Evolutionary conservation across 768 basidiomycete genomes (phyloP), one percentile per base, ranked within the genome.

Genomic region (Leccinum pellstonianum): DNA sequence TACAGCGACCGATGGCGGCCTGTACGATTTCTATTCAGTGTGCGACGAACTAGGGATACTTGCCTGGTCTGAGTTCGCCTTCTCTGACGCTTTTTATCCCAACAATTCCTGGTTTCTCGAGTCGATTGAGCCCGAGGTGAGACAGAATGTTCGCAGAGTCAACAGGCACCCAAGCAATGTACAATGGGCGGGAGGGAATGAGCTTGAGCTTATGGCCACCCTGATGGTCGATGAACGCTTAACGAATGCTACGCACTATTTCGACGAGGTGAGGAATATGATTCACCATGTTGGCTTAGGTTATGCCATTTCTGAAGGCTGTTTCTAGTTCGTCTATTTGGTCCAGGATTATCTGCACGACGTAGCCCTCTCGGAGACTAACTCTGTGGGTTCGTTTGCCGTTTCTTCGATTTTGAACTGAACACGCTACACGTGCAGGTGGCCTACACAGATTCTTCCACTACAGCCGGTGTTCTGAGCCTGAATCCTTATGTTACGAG

Each of bases 21-120:
- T 76, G 10, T 84, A 86, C 64, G 77, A 81, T 60, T 84, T 85
- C 63, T 85, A 85, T 68, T 77, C 79, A 1, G 65, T 82, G 23
- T 85, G 83, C 66, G 83, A 86, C 66, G 83, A 85, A 62, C 76
- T 86, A 0, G 83, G 84, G 7, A 83, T 85, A 61, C 72, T 86
- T 51, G 83, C 79, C 2, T 85, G 84, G 84, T 83, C 83, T 1
- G 84, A 86, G 63, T 78, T 60, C 38, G 33, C 33, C 38, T 56
- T 60, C 21, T 85, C 84, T 0, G 84, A 85, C 58, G 71, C 80
- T 2, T 62, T 84, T 25, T 85, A 83, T 61, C 80, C 83, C 2
- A 78, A 83, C 70, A 83, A 85, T 61, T 73, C 77, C 60, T 85
- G 82, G 62, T 56, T 85, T 21, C 66, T 85, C 33, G 78, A 78